Base-by-base conservation (phyloP, 345 rosid genomes). In the Excoecaria cochinchinensis region DNA sequence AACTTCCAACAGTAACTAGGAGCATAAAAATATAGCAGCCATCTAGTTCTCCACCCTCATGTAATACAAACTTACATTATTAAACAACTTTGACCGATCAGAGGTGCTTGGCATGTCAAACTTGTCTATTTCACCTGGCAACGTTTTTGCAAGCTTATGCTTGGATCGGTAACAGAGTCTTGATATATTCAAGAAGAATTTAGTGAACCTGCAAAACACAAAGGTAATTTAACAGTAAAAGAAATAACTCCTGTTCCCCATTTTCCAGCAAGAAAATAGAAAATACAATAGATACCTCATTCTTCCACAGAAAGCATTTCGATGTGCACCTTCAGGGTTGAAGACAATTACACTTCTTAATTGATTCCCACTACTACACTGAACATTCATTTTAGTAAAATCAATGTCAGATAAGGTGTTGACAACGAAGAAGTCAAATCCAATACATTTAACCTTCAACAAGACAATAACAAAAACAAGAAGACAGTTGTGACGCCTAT, bases 301-400 rank as follows among this genome's bases (percentile, higher is more conserved):
- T 74, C 70, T 82, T 69, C 82, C 77, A 75, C 78, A 77, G 72
- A 81, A 77, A 72, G 79, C 72, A 81, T 77, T 87, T 80, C 81
- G 74, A 69, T 60, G 84, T 55, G 85, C 82, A 79, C 90, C 83
- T 66, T 19, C 76, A 40, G 85, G 81, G 74, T 82, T 72, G 77
- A 85, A 72, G 69, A 85, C 76, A 67, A 84, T 77, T 50, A 79
- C 76, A 80, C 64, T 80, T 75, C 64, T 76, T 82, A 84, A 74
- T 25, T 85, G 80, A 65, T 84, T 83, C 70, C 88, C 80, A 67
- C 84, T 61, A 42, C 74, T 77, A 78, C 87, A 86, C 92, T 89
- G 82, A 1, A 73, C 71, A 14, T 15, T 70, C 50, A 74, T 31
- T 62, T 64, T 12, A 69, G 40, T 31, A 40, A 64, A 42, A 52